Evolutionary conservation across 2,329 filamentous ascomycete genomes (phyloP), one percentile per base, ranked within the genome.

Genomic region (Cladosporium sp.): DNA sequence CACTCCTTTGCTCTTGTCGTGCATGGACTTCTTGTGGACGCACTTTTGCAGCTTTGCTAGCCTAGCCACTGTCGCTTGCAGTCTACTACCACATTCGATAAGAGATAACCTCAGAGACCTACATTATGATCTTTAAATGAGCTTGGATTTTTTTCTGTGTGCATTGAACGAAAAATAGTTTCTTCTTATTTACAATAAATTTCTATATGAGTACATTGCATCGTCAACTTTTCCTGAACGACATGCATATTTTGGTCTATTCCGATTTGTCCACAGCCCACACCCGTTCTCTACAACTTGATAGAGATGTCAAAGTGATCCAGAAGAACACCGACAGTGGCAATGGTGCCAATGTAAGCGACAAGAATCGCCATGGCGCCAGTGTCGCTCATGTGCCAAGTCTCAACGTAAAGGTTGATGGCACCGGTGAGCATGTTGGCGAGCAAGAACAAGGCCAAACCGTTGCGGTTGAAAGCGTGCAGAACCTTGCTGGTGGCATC

Each of bases 351-450:
- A 51, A 87, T 86, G 73, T 97, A 97, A 4, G 72, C 83, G 20
- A 90, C 73, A 62, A 99, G 72, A 34, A 97, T 84, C 0, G 73
- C 85, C 84, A 96, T 90, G 0, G 91, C 84, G 57, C 77, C 72
- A 3, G 81, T 66, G 8, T 83, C 82, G 4, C 79, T 80, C 62
- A 88, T 84, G 69, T 93, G 82, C 62, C 97, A 74, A 2, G 94
- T 99, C 37, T 87, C 86, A 56, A 97, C 73, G 3, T 86, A 89
- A 80, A 99, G 79, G 71, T 99, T 99, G 55, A 97, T 87, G 15
- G 91, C 70, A 0, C 94, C 94, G 0, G 94, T 99, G 61, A 96
- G 74, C 47, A 99, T 74, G 69, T 99, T 99, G 2, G 94, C 92
- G 36, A 92, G 68, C 58, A 99, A 73, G 70, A 99, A 99, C 0